Percentiles rank a stretch among this genome's conserved stretches.
phyloP scores from a whole-genome alignment of 257 asterid species.

The Capsicum baccatum region DNA sequence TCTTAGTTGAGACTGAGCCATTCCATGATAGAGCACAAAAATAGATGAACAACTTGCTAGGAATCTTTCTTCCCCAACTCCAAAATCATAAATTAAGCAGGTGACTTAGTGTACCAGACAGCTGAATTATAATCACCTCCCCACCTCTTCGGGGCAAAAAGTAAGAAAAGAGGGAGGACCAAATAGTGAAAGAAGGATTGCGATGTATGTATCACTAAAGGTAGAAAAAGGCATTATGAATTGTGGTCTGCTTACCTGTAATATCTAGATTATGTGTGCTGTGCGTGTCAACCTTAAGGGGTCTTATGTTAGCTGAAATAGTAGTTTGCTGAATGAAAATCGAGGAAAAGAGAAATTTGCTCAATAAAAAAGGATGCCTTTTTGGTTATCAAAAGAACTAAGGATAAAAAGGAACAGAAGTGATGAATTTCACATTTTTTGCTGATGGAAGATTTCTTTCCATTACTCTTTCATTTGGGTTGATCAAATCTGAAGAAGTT shows the following conservation, averaged over 20 bases:
- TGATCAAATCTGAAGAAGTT: not conserved
- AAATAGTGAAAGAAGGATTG: not conserved
- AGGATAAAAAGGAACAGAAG: not conserved
- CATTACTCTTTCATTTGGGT: not conserved
- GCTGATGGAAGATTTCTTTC: not conserved
- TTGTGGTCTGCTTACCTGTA: not conserved
- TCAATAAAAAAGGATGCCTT: not conserved
- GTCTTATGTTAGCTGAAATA: not conserved
- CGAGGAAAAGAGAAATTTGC: not conserved
- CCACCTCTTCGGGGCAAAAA: not conserved
- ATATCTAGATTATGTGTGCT: not conserved
- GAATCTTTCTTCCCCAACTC: not conserved
- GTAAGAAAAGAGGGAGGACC: not conserved
- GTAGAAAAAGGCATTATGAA: not conserved
- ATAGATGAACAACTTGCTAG: not conserved
- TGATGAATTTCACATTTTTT: not conserved
- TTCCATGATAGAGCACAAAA: not conserved
- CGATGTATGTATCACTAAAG: not conserved
- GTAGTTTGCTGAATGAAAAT: not conserved
- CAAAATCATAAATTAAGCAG: not conserved
- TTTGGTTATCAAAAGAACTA: not conserved
- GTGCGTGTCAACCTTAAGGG: not conserved
- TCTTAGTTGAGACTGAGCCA: not conserved
- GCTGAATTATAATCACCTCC: not conserved
- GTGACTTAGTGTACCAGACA: not conserved